Percentiles rank a stretch among this genome's conserved stretches.
These are phyloP conservation scores for Corynespora cassiicola DNA, from an alignment of 2,329 filamentous ascomycete species.

Conservation along the genomic window DNA sequence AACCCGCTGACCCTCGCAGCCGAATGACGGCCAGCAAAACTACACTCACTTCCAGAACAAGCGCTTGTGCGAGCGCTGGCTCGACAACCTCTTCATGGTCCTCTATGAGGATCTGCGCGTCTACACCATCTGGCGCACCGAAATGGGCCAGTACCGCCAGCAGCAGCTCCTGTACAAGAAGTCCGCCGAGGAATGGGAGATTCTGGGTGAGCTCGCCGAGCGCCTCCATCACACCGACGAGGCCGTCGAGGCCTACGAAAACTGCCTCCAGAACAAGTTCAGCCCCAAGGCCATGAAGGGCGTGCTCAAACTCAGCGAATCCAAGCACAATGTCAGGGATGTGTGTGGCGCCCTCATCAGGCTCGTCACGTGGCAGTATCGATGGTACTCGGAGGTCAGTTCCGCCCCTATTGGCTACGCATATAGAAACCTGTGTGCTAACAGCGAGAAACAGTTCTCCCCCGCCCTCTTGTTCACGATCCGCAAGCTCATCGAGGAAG, in stretches of 20 bases:
- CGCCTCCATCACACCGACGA: slow-evolving; percentile 91
- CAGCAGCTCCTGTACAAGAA: slow-evolving; percentile 97
- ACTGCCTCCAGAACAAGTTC: slow-evolving; percentile 86
- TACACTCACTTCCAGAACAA: slow-evolving; percentile 97
- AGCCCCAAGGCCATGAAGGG: slow-evolving; percentile 91
- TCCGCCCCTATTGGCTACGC: not conserved
- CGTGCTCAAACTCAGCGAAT: slow-evolving; percentile 80
- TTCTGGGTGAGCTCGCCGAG: slow-evolving; percentile 89
- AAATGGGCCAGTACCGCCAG: slow-evolving; percentile 93
- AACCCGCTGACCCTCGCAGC: slow-evolving; percentile 17
- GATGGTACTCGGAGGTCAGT: slow-evolving; percentile 92
- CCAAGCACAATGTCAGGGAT: slow-evolving; percentile 77
- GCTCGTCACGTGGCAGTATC: slow-evolving; percentile 96
- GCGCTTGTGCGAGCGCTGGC: slow-evolving; percentile 94
- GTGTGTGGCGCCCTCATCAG: slow-evolving; percentile 86
- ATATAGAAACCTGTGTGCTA: not conserved
- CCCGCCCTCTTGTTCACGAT: slow-evolving; percentile 87
- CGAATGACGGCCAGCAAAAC: slow-evolving; percentile 61
- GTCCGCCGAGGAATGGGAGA: slow-evolving; percentile 97
- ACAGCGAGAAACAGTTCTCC: slow-evolving; percentile 69
- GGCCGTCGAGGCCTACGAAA: slow-evolving; percentile 89
- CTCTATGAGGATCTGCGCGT: slow-evolving; percentile 97
- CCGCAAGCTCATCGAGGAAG: slow-evolving; percentile 92
- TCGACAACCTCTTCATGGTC: slow-evolving; percentile 99
- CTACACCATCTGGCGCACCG: slow-evolving; percentile 98